phyloP scores from a whole-genome alignment of 2,329 filamentous ascomycete genomes.

The Cladosporium sp. region DNA sequence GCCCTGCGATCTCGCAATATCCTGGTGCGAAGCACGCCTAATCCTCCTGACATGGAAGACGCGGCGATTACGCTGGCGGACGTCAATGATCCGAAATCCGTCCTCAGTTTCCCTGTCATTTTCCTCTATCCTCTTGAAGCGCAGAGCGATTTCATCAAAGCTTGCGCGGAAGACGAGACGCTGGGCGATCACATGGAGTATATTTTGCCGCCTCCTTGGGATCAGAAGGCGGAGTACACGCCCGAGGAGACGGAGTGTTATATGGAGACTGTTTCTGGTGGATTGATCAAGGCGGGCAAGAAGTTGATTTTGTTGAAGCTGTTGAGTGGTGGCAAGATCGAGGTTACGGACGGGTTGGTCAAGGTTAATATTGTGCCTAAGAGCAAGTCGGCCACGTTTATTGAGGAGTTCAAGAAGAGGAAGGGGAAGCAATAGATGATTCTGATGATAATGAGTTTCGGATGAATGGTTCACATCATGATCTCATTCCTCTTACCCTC shows the following conservation, averaged over 20 bases:
- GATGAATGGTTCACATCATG: too few relatives aligned
- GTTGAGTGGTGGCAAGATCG: constrained; percentile 70
- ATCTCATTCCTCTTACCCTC: too few relatives aligned
- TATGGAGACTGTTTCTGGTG: constrained; percentile 75
- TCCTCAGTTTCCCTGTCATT: constrained; percentile 71
- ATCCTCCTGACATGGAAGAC: constrained; percentile 85
- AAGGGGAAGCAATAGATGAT: constrained; percentile 33
- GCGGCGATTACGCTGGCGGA: constrained; percentile 68
- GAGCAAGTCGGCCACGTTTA: constrained; percentile 66
- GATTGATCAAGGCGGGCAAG: constrained; percentile 84
- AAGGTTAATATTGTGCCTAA: constrained; percentile 78
- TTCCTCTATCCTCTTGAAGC: constrained; percentile 79
- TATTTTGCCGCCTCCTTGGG: constrained; percentile 87
- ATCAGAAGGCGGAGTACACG: constrained; percentile 63
- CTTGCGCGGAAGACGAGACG: constrained; percentile 71
- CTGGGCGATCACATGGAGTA: constrained; percentile 77
- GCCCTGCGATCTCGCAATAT: constrained; percentile 68
- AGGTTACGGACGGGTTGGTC: constrained; percentile 82
- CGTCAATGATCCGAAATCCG: constrained; percentile 66
- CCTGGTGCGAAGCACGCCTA: constrained; percentile 58
- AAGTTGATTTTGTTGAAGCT: constrained; percentile 74
- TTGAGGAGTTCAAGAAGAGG: constrained; percentile 77
- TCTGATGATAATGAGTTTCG: too few relatives aligned
- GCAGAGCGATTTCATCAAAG: constrained; percentile 88
- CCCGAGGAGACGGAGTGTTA: constrained; percentile 71